Conservation (phyloP, 306 rosid genomes). For the Senna tora region DNA sequence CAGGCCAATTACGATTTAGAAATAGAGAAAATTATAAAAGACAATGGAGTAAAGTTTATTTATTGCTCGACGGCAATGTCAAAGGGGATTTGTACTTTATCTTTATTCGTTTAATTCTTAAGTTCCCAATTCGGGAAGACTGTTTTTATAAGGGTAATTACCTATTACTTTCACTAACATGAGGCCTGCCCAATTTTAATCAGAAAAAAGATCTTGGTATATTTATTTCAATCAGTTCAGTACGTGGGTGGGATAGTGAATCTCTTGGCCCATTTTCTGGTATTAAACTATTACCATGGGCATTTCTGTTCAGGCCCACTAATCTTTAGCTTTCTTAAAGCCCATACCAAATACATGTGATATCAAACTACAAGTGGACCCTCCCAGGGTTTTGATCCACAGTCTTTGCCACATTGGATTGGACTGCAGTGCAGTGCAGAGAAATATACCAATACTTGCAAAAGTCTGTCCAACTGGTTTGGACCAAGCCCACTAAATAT, state of each 20-base stretch:
- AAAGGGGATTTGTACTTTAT: background rate
- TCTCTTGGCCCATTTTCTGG: background rate
- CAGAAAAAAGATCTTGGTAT: background rate
- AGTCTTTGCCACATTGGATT: no score
- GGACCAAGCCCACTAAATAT: no score
- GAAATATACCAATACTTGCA: background rate
- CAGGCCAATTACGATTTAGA: slow-evolving; percentile 7
- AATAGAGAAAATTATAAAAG: background rate
- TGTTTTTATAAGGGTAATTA: background rate
- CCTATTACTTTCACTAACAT: background rate
- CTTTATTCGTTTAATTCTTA: background rate
- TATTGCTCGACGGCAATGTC: slow-evolving; percentile 16
- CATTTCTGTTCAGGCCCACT: background rate
- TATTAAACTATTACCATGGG: background rate
- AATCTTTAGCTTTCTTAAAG: background rate
- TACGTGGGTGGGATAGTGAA: background rate
- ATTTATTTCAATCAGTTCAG: background rate
- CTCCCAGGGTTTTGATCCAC: no score
- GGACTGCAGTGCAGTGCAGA: background rate
- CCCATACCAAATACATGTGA: background rate
- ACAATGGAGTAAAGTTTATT: slow-evolving; percentile 9
- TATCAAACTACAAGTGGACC: no score
- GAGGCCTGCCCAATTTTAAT: no score
- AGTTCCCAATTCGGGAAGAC: background rate
- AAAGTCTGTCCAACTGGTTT: no score